These are phyloP conservation scores for Rachicladosporium sp. DNA, from an alignment of 2,329 filamentous ascomycete genomes.

Conservation along the genomic window DNA sequence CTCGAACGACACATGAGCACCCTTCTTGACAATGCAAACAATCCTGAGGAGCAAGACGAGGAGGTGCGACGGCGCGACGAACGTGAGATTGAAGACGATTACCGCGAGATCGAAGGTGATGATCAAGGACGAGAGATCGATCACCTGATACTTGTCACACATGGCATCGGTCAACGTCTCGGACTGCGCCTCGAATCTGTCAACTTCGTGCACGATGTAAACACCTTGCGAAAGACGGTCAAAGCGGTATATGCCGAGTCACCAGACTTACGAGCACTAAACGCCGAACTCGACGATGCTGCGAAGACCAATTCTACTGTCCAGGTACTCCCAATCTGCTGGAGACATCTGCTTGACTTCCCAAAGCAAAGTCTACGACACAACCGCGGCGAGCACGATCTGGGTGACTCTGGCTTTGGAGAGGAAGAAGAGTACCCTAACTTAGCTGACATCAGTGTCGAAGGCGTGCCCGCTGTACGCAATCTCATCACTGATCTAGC, in stretches of 20 bases:
- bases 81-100: conserved; percentile 80
- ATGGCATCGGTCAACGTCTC: conserved; percentile 83
- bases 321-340: conserved; percentile 81
- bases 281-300: conserved; percentile 55
- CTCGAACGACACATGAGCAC: conserved; percentile 67
- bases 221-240: conserved; percentile 74
- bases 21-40: conserved; percentile 47
- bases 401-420: conserved; percentile 53
- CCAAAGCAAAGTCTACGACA: conserved; percentile 69
- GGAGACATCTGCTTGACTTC: conserved; percentile 90
- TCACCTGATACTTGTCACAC: conserved; percentile 79
- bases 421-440: conserved; percentile 81
- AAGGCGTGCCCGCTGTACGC: conserved; percentile 79
- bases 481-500: conserved; percentile 90
- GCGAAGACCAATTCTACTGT: conserved; percentile 74
- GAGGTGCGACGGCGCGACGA: conserved; percentile 67
- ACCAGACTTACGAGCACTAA: conserved; percentile 76
- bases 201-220: conserved; percentile 94
- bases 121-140: conserved; percentile 83
- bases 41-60: conserved; percentile 55
- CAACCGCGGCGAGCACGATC: conserved; percentile 63
- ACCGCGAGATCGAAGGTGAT: conserved; percentile 64
- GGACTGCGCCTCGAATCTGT: conserved; percentile 80
- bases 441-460: conserved; percentile 78
- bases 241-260: conserved; percentile 77